Conservation (phyloP, 306 rosid species). For the Argentina anserina region DNA sequence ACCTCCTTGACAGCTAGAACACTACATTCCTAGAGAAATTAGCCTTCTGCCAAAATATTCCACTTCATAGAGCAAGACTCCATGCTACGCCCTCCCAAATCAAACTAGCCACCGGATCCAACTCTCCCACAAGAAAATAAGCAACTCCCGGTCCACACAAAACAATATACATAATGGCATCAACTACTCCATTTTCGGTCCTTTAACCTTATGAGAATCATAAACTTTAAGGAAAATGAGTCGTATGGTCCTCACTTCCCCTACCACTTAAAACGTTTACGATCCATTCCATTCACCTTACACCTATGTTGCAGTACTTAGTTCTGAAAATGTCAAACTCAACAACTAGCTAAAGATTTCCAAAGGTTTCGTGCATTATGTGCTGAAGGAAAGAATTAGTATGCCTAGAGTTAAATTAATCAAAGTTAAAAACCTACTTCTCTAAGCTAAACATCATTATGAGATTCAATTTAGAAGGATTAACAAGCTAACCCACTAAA, state of each 20-base stretch:
- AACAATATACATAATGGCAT: not conserved
- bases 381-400: too few relatives aligned
- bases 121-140: not conserved
- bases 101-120: not conserved
- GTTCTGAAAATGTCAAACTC: not conserved
- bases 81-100: not conserved
- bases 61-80: not conserved
- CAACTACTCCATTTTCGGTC: not conserved
- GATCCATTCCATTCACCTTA: not conserved
- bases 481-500: too few relatives aligned
- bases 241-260: not conserved
- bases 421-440: not conserved
- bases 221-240: not conserved
- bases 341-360: not conserved
- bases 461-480: too few relatives aligned
- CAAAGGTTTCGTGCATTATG: not conserved
- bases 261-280: not conserved
- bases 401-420: not conserved
- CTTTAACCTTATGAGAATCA: not conserved
- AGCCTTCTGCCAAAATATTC: not conserved
- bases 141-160: not conserved
- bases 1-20: not conserved
- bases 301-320: not conserved
- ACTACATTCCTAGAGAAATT: not conserved
- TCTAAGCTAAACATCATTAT: not conserved